phyloP scores from a whole-genome alignment of 805 yeast genomes.

The Ogataea pilisensis region DNA sequence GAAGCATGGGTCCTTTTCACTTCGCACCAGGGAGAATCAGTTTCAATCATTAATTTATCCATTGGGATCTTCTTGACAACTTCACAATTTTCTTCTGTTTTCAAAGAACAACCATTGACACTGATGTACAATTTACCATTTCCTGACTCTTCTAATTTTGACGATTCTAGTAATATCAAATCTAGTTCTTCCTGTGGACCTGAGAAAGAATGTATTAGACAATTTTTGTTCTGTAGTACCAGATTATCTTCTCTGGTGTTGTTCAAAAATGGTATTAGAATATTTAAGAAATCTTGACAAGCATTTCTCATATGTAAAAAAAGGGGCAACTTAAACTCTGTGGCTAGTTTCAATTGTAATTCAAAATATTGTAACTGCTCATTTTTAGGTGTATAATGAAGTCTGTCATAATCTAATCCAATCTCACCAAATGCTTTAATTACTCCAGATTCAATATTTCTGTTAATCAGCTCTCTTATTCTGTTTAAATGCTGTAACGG shows the following conservation, averaged over 20 bases:
- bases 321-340: conserved; percentile 62
- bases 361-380: conserved; percentile 67
- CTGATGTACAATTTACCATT: conserved; percentile 54
- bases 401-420: conserved; percentile 90
- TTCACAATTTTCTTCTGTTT: conserved; percentile 65
- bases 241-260: conserved; percentile 33
- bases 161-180: conserved; percentile 42
- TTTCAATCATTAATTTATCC: conserved; percentile 72
- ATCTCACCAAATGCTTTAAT: conserved; percentile 92
- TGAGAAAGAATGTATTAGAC: conserved; percentile 96
- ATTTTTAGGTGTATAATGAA: conserved; percentile 66
- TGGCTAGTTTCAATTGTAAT: conserved; percentile 65
- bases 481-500: conserved; percentile 41
- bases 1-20: conserved; percentile 80
- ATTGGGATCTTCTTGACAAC: conserved; percentile 69
- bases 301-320: conserved; percentile 90
- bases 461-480: conserved; percentile 45
- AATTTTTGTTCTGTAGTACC: conserved; percentile 38
- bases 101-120: conserved; percentile 89
- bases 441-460: conserved; percentile 44
- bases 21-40: conserved; percentile 99
- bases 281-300: conserved; percentile 67
- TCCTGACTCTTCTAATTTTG: conserved; percentile 29
- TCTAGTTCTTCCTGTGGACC: conserved; percentile 67
- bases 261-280: conserved; percentile 58